Conservation (phyloP, 768 basidiomycete species). For the Saitozyma podzolica region DNA sequence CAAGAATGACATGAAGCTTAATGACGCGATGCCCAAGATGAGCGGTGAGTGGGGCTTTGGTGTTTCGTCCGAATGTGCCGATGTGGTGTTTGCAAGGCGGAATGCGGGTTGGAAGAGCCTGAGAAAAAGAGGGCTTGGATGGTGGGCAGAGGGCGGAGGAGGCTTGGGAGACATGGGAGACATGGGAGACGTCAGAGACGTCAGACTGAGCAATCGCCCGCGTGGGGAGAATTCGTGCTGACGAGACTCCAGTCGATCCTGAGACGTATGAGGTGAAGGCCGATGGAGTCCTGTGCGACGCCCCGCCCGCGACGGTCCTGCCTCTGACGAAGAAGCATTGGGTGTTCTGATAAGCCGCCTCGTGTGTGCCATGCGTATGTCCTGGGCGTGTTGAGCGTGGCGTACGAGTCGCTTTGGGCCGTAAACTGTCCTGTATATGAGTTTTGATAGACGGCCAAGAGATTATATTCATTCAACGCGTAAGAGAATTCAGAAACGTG, state of each 20-base stretch:
- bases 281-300: conserved; percentile 73
- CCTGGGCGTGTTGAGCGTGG: too few species aligned
- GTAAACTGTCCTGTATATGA: too few species aligned
- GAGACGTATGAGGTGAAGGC: conserved; percentile 86
- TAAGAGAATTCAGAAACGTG: too few species aligned
- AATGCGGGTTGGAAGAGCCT: too few species aligned
- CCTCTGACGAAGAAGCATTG: conserved; percentile 76
- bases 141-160: too few species aligned
- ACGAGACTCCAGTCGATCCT: conserved; percentile 66
- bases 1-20: conserved; percentile 95
- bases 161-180: too few species aligned
- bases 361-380: too few species aligned
- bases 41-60: conserved; percentile 42
- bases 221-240: neutral
- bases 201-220: too few species aligned
- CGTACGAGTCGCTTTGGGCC: too few species aligned
- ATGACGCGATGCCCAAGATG: conserved; percentile 77
- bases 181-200: too few species aligned
- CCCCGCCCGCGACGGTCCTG: conserved; percentile 69
- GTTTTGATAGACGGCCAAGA: too few species aligned
- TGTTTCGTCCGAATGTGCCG: neutral
- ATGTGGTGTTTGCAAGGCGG: neutral
- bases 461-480: neutral
- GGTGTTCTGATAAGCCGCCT: conserved; percentile 62
- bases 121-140: too few species aligned